Evolutionary conservation across 495 filamentous ascomycete genomes (phyloP).

Genomic region (Penicillium salamii): DNA sequence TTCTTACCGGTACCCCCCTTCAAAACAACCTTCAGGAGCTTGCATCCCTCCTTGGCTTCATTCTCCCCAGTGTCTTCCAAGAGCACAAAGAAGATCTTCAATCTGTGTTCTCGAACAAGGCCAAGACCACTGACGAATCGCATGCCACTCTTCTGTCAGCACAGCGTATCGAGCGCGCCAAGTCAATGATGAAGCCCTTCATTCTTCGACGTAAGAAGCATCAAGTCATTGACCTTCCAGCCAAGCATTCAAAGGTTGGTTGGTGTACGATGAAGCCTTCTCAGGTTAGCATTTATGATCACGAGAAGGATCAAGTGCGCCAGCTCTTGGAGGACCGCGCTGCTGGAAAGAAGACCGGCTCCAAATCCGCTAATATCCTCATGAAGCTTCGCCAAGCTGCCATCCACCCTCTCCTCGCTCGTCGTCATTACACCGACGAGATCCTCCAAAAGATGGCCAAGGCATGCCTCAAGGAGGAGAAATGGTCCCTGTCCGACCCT

Average conservation of each 20-base stretch:
- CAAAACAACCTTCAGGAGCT: slow-evolving; percentile 96
- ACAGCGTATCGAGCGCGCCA: slow-evolving; percentile 80
- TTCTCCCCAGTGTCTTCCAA: slow-evolving; percentile 79
- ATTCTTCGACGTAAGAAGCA: slow-evolving; percentile 91
- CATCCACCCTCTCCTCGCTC: slow-evolving; percentile 86
- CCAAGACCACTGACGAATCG: slow-evolving; percentile 70
- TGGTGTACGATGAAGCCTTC: slow-evolving; percentile 71
- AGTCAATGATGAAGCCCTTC: slow-evolving; percentile 92
- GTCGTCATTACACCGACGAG: slow-evolving; percentile 70
- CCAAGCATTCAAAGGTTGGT: slow-evolving; percentile 74
- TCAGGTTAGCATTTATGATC: slow-evolving; percentile 70
- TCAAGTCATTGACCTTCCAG: slow-evolving; percentile 85
- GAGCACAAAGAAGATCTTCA: slow-evolving; percentile 70
- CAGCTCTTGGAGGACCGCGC: slow-evolving; percentile 56
- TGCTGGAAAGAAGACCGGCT: slow-evolving; percentile 53
- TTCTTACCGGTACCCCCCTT: slow-evolving; percentile 89
- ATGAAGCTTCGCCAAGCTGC: slow-evolving; percentile 91
- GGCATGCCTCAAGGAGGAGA: slow-evolving; percentile 63
- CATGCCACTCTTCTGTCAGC: slow-evolving; percentile 75
- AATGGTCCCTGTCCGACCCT: slow-evolving; percentile 56
- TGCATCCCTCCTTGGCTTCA: slow-evolving; percentile 82
- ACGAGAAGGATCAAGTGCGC: slow-evolving; percentile 51
- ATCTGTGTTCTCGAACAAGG: slow-evolving; percentile 85
- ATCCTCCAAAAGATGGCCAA: slow-evolving; percentile 75
- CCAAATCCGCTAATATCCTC: slow-evolving; percentile 68